A percentile compares a stretch with the other conserved stretches of the same genome.
phyloP scores from a whole-genome alignment of 129 eudicot species.

The Apium graveolens region DNA sequence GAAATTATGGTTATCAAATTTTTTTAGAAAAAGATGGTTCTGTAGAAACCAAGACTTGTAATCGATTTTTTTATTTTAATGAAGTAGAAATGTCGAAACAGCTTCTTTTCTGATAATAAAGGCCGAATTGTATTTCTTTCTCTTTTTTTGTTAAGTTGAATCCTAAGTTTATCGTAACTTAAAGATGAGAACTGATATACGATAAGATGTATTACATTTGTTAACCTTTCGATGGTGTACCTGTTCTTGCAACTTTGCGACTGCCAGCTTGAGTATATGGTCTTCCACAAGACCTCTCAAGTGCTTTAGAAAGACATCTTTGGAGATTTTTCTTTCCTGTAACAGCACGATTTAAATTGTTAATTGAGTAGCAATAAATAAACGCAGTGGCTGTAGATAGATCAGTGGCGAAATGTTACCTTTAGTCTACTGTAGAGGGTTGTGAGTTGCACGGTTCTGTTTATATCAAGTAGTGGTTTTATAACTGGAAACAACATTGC shows the following conservation, averaged over 20 bases:
- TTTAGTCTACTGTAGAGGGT: conserved; percentile 46
- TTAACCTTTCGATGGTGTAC: conserved; percentile 18
- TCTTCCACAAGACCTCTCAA: conserved; percentile 83
- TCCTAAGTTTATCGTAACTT: background rate
- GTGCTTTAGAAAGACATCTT: conserved; percentile 61
- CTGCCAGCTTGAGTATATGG: conserved; percentile 84
- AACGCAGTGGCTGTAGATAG: conserved; percentile 6
- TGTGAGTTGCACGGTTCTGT: conserved; percentile 73
- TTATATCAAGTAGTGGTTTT: conserved; percentile 78
- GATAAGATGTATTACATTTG: background rate
- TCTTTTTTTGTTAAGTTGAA: background rate
- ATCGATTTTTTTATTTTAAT: too few species aligned
- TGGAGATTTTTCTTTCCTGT: conserved; percentile 64
- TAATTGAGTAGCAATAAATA: background rate
- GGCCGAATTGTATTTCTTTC: too few species aligned
- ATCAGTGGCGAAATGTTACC: conserved; percentile 27
- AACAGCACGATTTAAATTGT: conserved; percentile 13
- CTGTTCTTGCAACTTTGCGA: conserved; percentile 58
- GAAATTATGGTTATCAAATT: background rate
- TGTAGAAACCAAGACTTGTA: background rate
- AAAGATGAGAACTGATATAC: background rate
- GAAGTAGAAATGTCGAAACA: background rate
- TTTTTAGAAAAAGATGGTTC: background rate
- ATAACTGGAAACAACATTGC: conserved; percentile 70
- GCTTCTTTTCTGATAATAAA: background rate